Evolutionary conservation across 1,284 basidiomycete genomes (phyloP), one percentile per base, ranked within the genome.

Genomic region (Boletellus dicymbophilus): DNA sequence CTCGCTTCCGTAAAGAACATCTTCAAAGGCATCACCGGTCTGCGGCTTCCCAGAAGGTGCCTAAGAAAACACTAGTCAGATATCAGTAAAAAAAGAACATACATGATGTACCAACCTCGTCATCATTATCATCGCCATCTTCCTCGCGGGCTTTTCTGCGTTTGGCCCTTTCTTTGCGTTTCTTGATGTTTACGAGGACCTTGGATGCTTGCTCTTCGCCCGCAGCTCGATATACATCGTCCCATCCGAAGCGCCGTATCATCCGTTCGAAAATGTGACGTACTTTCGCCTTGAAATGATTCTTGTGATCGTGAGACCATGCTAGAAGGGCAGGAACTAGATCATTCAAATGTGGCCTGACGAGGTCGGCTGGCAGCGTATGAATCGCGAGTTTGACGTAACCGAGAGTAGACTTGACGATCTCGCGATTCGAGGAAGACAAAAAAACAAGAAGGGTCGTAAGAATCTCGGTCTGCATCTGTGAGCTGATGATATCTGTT

Each of bases 271-370:
- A 94, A 52, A 99, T 95, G 71, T 98, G 95, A 39, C 94, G 84
- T 13, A 98, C 93, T 74, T 98, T 98, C 48, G 82, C 79, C 71
- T 99, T 99, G 83, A 99, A 99, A 69, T 98, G 96, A 66, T 99
- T 98, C 70, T 96, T 96, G 75, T 99, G 95, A 67, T 98, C 95
- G 63, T 96, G 92, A 7, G 93, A 93, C 94, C 96, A 97, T 48
- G 79, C 79, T 22, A 99, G 77, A 16, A 99, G 78, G 0, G 88
- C 90, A 0, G 93, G 91, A 0, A 99, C 91, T 13, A 98, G 78
- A 18, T 78, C 76, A 25, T 79, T 76, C 13, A 99, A 77, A 62
- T 95, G 87, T 0, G 87, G 85, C 23, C 81, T 81, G 40, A 98
- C 76, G 41, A 93, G 69, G 6, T 87, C 80, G 0, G 76, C 62